Evolutionary conservation across 2,329 filamentous ascomycete genomes (phyloP).

Genomic region (Rhytidhysteron rufulum): DNA sequence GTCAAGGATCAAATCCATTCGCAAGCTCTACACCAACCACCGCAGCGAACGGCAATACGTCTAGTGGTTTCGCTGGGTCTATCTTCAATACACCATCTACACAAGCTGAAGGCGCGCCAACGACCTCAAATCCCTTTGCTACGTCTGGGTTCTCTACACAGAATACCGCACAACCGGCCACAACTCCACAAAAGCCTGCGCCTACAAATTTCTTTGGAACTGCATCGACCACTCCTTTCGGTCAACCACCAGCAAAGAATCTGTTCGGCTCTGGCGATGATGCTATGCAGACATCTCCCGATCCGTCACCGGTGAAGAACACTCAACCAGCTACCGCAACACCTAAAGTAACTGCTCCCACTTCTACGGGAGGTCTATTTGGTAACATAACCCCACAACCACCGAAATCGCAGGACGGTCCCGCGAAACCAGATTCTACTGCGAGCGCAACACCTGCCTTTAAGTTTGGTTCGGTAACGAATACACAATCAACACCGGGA

Average conservation of each 20-base stretch:
- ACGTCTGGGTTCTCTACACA: background rate
- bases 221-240: slow-evolving; percentile 2
- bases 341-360: slow-evolving; percentile 9
- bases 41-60: slow-evolving; percentile 16
- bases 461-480: background rate
- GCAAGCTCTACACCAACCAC: slow-evolving; percentile 3
- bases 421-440: slow-evolving; percentile 9
- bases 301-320: slow-evolving; percentile 1
- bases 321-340: background rate
- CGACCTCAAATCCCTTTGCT: background rate
- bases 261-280: background rate
- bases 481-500: background rate
- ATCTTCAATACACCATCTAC: slow-evolving; percentile 12
- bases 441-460: slow-evolving; percentile 8
- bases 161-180: background rate
- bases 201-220: background rate
- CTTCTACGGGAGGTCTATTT: slow-evolving; percentile 9
- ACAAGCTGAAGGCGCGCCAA: slow-evolving; percentile 6
- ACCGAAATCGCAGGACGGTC: slow-evolving; percentile 10
- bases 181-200: background rate
- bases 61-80: slow-evolving; percentile 13
- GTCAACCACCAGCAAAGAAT: background rate
- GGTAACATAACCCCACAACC: slow-evolving; percentile 15
- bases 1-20: slow-evolving; percentile 1
- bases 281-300: slow-evolving; percentile 3